phyloP scores from a whole-genome alignment of 768 basidiomycete species.

The Filobasidium floriforme region DNA sequence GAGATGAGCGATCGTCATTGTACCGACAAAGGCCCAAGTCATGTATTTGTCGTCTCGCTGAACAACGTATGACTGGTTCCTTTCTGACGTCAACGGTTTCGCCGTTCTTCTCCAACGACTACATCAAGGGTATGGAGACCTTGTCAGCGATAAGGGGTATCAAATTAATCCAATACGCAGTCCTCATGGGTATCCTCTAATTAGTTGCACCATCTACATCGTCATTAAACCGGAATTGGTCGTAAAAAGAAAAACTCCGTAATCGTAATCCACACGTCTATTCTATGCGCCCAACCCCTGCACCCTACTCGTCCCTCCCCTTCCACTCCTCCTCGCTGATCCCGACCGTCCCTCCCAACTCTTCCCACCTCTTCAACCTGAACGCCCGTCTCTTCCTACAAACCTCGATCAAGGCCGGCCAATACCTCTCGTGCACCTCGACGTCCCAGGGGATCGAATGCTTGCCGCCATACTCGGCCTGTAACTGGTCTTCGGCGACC shows the following conservation, averaged over 20 bases:
- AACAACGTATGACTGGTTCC: no score
- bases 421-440: constrained; percentile 19
- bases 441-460: constrained; percentile 10
- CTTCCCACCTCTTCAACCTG: constrained; percentile 4
- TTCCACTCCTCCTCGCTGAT: constrained; percentile 12
- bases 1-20: no score
- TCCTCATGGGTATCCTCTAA: no score
- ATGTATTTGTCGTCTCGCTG: no score
- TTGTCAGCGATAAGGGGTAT: no score
- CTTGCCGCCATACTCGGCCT: constrained; percentile 36
- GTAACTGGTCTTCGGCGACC: constrained; percentile 26
- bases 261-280: not conserved
- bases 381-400: constrained; percentile 12
- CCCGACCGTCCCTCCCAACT: constrained; percentile 17
- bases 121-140: no score
- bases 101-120: no score
- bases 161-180: no score
- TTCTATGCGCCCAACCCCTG: not conserved
- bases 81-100: no score
- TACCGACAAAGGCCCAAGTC: no score
- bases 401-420: constrained; percentile 11
- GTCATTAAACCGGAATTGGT: no score
- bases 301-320: not conserved
- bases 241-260: not conserved
- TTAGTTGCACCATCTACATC: no score